These are phyloP conservation scores for Tetrahymena elliotti DNA, from an alignment of 73 alveolate genomes.

Conservation along the genomic window DNA sequence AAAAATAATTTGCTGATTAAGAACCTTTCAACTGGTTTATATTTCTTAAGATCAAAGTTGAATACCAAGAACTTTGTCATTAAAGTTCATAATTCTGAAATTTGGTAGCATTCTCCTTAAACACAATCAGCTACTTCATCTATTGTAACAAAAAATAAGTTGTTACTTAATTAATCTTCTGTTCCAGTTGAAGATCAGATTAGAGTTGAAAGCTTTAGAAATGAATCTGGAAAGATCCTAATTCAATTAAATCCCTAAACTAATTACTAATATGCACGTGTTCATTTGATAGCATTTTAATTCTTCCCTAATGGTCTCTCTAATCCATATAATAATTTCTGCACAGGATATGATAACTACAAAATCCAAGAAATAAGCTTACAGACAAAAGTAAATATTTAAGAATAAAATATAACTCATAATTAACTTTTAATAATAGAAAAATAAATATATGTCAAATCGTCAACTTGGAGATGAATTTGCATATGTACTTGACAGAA, in stretches of 20 bases:
- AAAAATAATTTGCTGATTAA: background rate
- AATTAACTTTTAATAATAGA: background rate
- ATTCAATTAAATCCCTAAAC: background rate
- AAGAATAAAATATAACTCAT: background rate
- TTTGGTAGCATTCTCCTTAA: background rate
- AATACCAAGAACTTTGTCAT: background rate
- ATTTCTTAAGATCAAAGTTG: background rate
- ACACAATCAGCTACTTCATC: background rate
- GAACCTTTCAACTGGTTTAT: background rate
- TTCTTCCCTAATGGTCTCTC: background rate
- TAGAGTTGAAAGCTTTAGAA: background rate
- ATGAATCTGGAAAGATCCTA: background rate
- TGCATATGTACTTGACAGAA: slow-evolving; percentile 45
- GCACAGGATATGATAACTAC: background rate
- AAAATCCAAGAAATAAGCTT: background rate
- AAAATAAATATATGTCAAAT: slow-evolving; percentile 13
- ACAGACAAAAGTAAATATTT: background rate
- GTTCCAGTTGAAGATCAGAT: background rate
- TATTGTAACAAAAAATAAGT: background rate
- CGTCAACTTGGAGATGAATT: slow-evolving; percentile 48
- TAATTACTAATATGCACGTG: background rate
- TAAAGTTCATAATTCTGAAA: background rate
- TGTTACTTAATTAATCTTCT: background rate
- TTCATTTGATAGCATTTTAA: background rate
- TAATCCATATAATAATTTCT: background rate